Conservation (phyloP, 2,329 filamentous ascomycete genomes). For the Aspergillus persii region DNA sequence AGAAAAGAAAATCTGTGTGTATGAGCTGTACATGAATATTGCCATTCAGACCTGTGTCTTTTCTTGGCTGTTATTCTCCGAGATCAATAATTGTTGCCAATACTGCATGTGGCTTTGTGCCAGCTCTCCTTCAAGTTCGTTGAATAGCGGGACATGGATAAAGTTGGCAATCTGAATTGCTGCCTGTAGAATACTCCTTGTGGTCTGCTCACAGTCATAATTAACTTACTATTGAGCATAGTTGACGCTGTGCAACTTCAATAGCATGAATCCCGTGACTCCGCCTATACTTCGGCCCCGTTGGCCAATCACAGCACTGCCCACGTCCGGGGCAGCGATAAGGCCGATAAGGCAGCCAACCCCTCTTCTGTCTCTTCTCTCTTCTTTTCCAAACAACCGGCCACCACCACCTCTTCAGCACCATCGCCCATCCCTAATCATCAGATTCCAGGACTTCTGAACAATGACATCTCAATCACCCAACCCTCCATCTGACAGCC, state of each 20-base stretch:
- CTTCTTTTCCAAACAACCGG: neutral
- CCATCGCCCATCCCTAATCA: neutral
- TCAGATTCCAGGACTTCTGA: neutral
- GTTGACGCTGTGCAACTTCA: too few species aligned
- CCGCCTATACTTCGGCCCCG: neutral
- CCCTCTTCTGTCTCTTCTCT: neutral
- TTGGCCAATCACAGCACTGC: neutral
- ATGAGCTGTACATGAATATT: too few species aligned
- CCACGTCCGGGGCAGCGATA: neutral
- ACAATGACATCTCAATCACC: neutral
- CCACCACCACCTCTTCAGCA: neutral
- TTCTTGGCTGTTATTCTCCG: neutral
- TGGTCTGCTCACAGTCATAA: too few species aligned
- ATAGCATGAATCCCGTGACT: neutral
- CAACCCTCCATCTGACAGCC: constrained; percentile 8
- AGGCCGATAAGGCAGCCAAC: neutral
- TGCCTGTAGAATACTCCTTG: too few species aligned
- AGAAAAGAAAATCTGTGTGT: neutral
- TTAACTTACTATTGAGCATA: too few species aligned
- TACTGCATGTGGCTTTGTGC: neutral
- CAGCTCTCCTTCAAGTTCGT: too few species aligned
- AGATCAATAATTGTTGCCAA: neutral
- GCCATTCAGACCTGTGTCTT: too few species aligned
- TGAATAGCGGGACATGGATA: neutral
- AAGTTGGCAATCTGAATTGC: too few species aligned